These are phyloP conservation scores for Spongospora subterranea DNA, from an alignment of 208 protist genomes.

Conservation along the genomic window DNA sequence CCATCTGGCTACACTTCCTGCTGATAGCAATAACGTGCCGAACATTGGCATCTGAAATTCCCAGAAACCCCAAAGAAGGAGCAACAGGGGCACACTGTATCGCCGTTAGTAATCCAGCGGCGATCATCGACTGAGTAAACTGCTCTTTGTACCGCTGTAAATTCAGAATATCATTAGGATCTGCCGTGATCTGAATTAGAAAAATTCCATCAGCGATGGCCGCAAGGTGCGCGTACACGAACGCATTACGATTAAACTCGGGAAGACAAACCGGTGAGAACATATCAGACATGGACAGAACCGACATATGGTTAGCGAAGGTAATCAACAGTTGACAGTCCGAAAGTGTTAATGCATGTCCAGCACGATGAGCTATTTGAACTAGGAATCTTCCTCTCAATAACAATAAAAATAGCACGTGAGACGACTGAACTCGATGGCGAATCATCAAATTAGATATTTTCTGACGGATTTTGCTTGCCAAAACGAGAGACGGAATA, in stretches of 20 bases:
- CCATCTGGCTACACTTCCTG: slow-evolving; percentile 6
- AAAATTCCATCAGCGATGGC: not conserved
- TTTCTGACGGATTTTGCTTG: not conserved
- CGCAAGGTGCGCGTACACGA: slow-evolving; percentile 32
- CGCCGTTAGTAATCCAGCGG: not conserved
- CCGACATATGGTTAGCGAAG: slow-evolving; percentile 47
- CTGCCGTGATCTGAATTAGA: slow-evolving; percentile 46
- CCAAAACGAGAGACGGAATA: not conserved
- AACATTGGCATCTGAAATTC: slow-evolving; percentile 8
- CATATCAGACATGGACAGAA: slow-evolving; percentile 15
- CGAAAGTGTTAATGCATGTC: not conserved
- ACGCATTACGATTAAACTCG: not conserved
- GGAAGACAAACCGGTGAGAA: slow-evolving; percentile 46
- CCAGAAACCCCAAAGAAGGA: not conserved
- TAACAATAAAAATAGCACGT: not conserved
- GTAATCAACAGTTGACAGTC: slow-evolving; percentile 39
- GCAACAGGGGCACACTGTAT: not conserved
- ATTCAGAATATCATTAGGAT: not conserved
- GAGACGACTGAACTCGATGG: not conserved
- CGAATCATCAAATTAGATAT: not conserved
- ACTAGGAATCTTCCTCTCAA: not conserved
- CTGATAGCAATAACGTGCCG: slow-evolving; percentile 42
- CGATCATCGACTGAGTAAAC: not conserved
- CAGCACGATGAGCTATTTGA: not conserved
- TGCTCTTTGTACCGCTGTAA: not conserved